Evolutionary conservation across 192 early-diverging fungal genomes (phyloP), one percentile per base, ranked within the genome.

Genomic region (Backusella morwellensis): DNA sequence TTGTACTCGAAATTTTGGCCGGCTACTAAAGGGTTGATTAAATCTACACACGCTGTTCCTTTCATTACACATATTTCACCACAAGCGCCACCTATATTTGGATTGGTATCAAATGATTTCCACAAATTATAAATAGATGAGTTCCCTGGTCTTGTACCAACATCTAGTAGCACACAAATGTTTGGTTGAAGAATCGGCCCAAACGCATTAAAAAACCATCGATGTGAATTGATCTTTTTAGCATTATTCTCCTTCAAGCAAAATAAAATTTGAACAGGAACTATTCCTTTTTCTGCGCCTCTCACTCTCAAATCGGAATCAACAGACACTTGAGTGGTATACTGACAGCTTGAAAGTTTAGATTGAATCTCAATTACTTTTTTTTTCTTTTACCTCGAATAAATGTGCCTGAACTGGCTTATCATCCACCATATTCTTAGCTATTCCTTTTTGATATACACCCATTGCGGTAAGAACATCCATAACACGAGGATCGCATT

Each of bases 1-100:
- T 98, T 98, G 90, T 98, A 98, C 88, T 98, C 97, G 86, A 98
- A 98, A 79, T 98, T 98, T 85, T 98, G 97, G 5, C 94, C 92
- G 3, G 97, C 97, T 0, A 98, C 95, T 47, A 98, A 82, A 23
- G 96, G 96, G 75, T 97, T 97, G 47, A 94, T 69, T 21, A 96
- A 84, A 34, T 92, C 89, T 12, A 81, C 77, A 76, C 89, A 91
- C 38, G 86, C 89, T 21, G 85, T 85, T 44, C 96, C 97, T 42
- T 93, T 82, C 72, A 95, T 92, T 6, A 94, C 93, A 73, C 91
- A 92, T 78, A 98, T 97, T 83, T 98, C 97, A 47, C 97, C 97
- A 76, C 97, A 98, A 9, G 97, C 97, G 32, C 97, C 97, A 63
- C 92, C 97, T 32, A 98, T 90, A 26, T 88, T 81, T 38, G 89